Percentiles rank a stretch among this genome's conserved stretches.
phyloP scores from a whole-genome alignment of 345 rosid species.

The Moricandia moricandioides region DNA sequence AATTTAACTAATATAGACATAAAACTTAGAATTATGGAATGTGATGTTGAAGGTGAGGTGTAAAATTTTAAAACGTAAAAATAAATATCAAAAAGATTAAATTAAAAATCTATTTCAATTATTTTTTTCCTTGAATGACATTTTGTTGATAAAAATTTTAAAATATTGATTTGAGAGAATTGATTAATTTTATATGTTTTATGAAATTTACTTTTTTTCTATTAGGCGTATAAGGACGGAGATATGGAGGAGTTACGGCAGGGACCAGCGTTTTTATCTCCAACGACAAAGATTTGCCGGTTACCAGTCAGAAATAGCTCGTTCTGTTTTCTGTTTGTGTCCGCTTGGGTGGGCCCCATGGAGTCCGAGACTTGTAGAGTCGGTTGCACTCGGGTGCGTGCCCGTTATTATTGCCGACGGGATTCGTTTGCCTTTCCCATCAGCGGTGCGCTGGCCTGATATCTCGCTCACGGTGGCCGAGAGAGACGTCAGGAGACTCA shows the following conservation, averaged over 20 bases:
- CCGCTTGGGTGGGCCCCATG: slow-evolving; percentile 99
- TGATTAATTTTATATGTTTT: background rate
- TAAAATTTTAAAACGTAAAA: too few relatives aligned
- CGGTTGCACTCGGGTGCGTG: slow-evolving; percentile 77
- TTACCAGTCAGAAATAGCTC: slow-evolving; percentile 79
- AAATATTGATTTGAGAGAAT: too few relatives aligned
- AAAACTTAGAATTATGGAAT: too few relatives aligned
- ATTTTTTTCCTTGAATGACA: too few relatives aligned
- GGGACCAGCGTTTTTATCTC: slow-evolving; percentile 73
- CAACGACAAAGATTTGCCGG: slow-evolving; percentile 68
- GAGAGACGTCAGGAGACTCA: slow-evolving; percentile 61
- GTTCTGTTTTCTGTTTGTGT: slow-evolving; percentile 81
- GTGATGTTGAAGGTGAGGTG: too few relatives aligned
- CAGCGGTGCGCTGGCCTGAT: slow-evolving; percentile 63
- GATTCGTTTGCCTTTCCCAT: slow-evolving; percentile 74
- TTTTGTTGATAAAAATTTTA: too few relatives aligned
- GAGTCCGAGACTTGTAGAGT: slow-evolving; percentile 93
- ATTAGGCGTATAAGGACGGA: slow-evolving; percentile 72
- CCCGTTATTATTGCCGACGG: slow-evolving; percentile 92
- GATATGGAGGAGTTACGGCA: slow-evolving; percentile 66
- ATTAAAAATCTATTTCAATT: too few relatives aligned
- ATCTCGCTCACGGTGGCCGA: slow-evolving; percentile 85
- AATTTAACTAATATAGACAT: too few relatives aligned
- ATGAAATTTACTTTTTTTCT: background rate
- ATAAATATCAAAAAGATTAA: too few relatives aligned